These are phyloP conservation scores for Wallacemonas sp. DNA, from an alignment of 208 protist genomes.

Conservation along the genomic window DNA sequence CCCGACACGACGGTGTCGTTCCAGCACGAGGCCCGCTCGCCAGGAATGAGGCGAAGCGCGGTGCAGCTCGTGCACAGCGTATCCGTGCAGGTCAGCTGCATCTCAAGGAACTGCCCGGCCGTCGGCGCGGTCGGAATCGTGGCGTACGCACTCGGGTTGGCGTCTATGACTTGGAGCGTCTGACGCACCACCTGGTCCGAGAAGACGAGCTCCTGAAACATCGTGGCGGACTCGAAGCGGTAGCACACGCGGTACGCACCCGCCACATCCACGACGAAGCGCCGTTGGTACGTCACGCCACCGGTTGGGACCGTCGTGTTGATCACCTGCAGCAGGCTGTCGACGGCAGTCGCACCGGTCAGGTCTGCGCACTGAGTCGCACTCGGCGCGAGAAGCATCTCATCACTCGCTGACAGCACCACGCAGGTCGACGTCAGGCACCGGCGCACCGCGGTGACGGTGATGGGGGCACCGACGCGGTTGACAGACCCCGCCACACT, in stretches of 20 bases:
- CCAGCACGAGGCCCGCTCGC: slow-evolving; percentile 75
- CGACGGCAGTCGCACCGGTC: slow-evolving; percentile 2
- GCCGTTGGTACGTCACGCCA: slow-evolving; percentile 38
- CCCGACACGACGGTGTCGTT: slow-evolving; percentile 16
- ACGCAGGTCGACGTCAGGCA: slow-evolving; percentile 45
- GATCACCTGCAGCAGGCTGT: slow-evolving; percentile 25
- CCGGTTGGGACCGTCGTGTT: slow-evolving; percentile 18
- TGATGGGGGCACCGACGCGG: slow-evolving; percentile 62
- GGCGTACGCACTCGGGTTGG: slow-evolving; percentile 49
- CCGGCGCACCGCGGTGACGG: slow-evolving; percentile 49
- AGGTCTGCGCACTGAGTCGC: slow-evolving; percentile 36
- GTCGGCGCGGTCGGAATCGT: slow-evolving; percentile 49
- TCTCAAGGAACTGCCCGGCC: slow-evolving; percentile 64
- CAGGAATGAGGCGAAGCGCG: slow-evolving; percentile 63
- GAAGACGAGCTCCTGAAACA: slow-evolving; percentile 58
- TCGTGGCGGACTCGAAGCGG: slow-evolving; percentile 26
- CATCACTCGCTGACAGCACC: slow-evolving; percentile 40
- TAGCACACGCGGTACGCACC: slow-evolving; percentile 90
- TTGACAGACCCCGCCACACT: slow-evolving; percentile 36
- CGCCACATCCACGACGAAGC: slow-evolving; percentile 54
- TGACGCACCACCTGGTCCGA: slow-evolving; percentile 31
- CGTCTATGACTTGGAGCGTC: slow-evolving; percentile 30
- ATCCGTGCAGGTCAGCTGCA: slow-evolving; percentile 50
- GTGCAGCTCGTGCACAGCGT: slow-evolving; percentile 62
- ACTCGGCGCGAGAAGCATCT: slow-evolving; percentile 52